These are phyloP conservation scores for Talaromyces sp. DNA, from an alignment of 2,329 filamentous ascomycete genomes.

Conservation along the genomic window DNA sequence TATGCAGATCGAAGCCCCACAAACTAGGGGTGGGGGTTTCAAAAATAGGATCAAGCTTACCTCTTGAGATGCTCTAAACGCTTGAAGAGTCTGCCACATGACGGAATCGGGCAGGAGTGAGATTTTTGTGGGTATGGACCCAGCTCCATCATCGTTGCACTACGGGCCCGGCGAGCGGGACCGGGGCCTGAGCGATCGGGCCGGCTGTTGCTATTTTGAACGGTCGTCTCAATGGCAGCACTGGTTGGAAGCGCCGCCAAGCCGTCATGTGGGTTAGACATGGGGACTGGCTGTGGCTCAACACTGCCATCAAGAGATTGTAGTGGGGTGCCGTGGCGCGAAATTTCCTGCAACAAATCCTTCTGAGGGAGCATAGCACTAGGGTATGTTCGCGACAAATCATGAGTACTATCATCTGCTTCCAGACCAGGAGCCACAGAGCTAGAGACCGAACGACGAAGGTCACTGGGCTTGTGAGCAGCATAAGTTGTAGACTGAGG, in stretches of 20 bases:
- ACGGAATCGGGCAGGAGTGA: constrained; percentile 98
- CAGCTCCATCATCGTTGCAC: constrained; percentile 94
- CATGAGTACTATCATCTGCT: constrained; percentile 74
- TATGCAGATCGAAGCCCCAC: constrained; percentile 25
- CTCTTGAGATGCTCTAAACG: constrained; percentile 98
- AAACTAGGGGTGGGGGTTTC: constrained; percentile 14
- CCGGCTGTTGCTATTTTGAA: constrained; percentile 62
- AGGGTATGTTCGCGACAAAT: constrained; percentile 72
- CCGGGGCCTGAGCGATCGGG: constrained; percentile 60
- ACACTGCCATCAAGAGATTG: constrained; percentile 83
- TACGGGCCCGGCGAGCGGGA: constrained; percentile 85
- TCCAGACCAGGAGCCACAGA: constrained; percentile 83
- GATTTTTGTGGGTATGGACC: constrained; percentile 97
- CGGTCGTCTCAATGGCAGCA: constrained; percentile 58
- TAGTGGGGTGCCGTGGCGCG: constrained; percentile 86
- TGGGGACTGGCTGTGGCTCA: constrained; percentile 68
- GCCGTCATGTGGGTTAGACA: constrained; percentile 67
- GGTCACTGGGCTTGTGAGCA: constrained; percentile 80
- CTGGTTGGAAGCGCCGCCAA: constrained; percentile 66
- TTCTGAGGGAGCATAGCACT: constrained; percentile 73
- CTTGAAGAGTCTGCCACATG: constrained; percentile 97
- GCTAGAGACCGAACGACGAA: constrained; percentile 85
- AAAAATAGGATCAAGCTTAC: constrained; percentile 61
- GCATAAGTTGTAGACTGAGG: constrained; percentile 54
- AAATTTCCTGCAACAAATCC: constrained; percentile 76